phyloP scores from a whole-genome alignment of 2,329 filamentous ascomycete genomes.

The Domatiomyces globalis region DNA sequence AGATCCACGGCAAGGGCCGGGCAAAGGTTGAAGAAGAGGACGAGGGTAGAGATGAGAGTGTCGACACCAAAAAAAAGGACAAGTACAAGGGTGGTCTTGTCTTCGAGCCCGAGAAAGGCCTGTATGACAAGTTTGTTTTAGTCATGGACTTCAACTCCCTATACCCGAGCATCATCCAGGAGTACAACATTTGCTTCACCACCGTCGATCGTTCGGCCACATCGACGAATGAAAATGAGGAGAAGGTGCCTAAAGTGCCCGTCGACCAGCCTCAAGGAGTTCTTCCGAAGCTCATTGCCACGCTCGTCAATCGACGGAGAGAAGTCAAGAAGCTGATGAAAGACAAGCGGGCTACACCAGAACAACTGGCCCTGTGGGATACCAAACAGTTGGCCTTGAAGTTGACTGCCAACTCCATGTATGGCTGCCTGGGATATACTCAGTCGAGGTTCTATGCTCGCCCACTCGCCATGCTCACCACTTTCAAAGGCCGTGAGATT shows the following conservation, averaged over 20 bases:
- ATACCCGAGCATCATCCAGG: constrained; percentile 96
- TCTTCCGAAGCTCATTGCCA: constrained; percentile 78
- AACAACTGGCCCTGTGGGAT: constrained; percentile 88
- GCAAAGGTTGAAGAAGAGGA: constrained; percentile 58
- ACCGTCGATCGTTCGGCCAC: constrained; percentile 68
- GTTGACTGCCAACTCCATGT: constrained; percentile 98
- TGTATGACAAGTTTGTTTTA: constrained; percentile 95
- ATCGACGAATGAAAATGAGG: constrained; percentile 57
- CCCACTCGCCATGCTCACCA: constrained; percentile 87
- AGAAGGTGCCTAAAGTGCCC: constrained; percentile 70
- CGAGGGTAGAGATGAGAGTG: constrained; percentile 51
- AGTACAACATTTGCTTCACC: constrained; percentile 99
- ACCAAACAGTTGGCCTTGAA: constrained; percentile 96
- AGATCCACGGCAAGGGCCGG: constrained; percentile 65
- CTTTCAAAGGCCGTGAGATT: constrained; percentile 95
- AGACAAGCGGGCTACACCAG: constrained; percentile 67
- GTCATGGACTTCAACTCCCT: constrained; percentile 99
- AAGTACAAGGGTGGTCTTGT: constrained; percentile 98
- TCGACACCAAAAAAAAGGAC: constrained; percentile 91
- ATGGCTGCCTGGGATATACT: constrained; percentile 92
- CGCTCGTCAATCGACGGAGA: constrained; percentile 72
- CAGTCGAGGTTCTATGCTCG: constrained; percentile 96
- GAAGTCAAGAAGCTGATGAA: constrained; percentile 98
- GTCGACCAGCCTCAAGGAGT: constrained; percentile 65
- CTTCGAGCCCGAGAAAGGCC: constrained; percentile 90